Base-by-base conservation (phyloP, 192 early-diverging fungal species). In the Gryganskiella cystojenkinii region DNA sequence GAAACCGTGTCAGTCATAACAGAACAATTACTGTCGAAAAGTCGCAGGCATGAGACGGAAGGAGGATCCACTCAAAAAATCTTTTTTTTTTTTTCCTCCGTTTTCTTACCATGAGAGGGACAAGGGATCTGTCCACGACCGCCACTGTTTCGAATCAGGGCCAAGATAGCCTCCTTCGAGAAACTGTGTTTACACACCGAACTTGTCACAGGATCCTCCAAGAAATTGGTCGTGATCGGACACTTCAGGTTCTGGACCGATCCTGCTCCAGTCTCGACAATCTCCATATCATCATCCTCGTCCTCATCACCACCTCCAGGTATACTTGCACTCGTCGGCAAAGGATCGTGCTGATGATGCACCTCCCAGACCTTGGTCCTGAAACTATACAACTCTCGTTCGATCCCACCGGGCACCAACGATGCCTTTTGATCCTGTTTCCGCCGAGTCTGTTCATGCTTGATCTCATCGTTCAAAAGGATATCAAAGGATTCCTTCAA, bases 191-290 rank as follows among this genome's bases (percentile, higher is more conserved):
- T 79, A 60, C 86, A 88, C 9, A 56, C 33, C 34, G 82, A 80
- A 69, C 84, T 88, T 19, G 86, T 88, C 20, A 88, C 81, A 14
- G 86, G 86, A 17, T 86, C 83, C 24, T 67, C 71, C 40, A 88
- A 81, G 71, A 73, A 86, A 14, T 79, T 76, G 6, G 85, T 81
- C 17, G 86, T 83, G 2, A 88, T 60, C 30, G 86, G 86, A 43
- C 86, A 88, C 62, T 84, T 84, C 27, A 78, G 24, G 47, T 49
- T 59, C 49, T 64, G 61, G 5, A 49, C 20, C 1, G 55, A 33
- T 27, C 55, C 19, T 30, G 33, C 74, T 19, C 56, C 61, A 7
- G 49, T 60, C 19, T 64, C 56, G 61, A 69, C 58, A 43, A 78
- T 64, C 53, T 69, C 67, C 61, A 69, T 69, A 45, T 69, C 66